Percentiles rank a stretch among this genome's conserved stretches.
Evolutionary conservation across 306 rosid genomes (phyloP).

Genomic region (Hippophae tibetana): DNA sequence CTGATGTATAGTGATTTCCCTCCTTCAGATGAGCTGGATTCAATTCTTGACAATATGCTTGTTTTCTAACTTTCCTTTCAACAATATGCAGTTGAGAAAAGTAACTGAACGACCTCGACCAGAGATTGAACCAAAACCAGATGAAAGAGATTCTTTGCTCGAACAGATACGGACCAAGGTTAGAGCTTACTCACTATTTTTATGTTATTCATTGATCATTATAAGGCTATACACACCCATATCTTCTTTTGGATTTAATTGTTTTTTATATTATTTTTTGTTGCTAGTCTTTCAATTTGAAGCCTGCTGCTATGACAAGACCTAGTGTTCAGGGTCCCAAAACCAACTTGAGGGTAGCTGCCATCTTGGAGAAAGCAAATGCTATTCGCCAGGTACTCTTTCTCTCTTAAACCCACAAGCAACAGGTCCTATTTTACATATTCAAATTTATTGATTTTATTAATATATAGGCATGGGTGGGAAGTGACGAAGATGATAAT

Average conservation of each 20-base stretch:
- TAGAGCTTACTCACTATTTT: slow-evolving; percentile 20
- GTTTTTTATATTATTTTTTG: slow-evolving; percentile 1
- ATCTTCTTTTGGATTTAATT: slow-evolving; percentile 3
- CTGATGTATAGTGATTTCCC: slow-evolving; percentile 15
- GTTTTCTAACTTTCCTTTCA: slow-evolving; percentile 12
- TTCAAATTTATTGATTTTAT: neutral
- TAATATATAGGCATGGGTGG: slow-evolving; percentile 59
- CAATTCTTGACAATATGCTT: slow-evolving; percentile 16
- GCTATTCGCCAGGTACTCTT: slow-evolving; percentile 78
- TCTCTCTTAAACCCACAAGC: slow-evolving; percentile 8
- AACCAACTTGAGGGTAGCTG: slow-evolving; percentile 82
- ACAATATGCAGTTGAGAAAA: slow-evolving; percentile 72
- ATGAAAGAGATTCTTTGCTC: slow-evolving; percentile 72
- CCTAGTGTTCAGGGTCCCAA: slow-evolving; percentile 65
- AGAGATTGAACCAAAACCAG: slow-evolving; percentile 50
- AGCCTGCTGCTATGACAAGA: slow-evolving; percentile 56
- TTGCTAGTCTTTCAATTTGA: slow-evolving; percentile 85
- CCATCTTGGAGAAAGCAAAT: slow-evolving; percentile 84
- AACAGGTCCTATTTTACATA: neutral
- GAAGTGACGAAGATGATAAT: slow-evolving; percentile 76
- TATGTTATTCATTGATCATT: slow-evolving; percentile 2
- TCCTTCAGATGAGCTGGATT: slow-evolving; percentile 13
- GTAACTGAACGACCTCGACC: slow-evolving; percentile 68
- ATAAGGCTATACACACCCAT: neutral
- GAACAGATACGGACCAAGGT: slow-evolving; percentile 93